Evolutionary conservation across 495 filamentous ascomycete species (phyloP).

Genomic region (Xylaria scruposa): DNA sequence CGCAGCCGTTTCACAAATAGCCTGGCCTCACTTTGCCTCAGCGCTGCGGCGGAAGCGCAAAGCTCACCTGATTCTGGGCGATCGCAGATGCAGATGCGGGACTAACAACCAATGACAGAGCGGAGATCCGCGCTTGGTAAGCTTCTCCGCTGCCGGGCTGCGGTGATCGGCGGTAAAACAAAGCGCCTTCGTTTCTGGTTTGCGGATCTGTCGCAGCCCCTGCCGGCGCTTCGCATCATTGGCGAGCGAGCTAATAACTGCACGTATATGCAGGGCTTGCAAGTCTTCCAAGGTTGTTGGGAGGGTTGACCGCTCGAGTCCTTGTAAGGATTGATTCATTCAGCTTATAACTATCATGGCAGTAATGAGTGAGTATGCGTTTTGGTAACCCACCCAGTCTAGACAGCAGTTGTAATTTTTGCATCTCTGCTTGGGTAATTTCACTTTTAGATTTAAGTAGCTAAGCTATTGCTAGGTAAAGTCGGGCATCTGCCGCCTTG

Average conservation of each 20-base stretch:
- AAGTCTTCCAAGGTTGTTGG: neutral
- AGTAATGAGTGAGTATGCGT: neutral
- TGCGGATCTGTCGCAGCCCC: slow-evolving; percentile 37
- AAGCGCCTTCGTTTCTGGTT: slow-evolving; percentile 34
- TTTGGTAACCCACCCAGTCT: neutral
- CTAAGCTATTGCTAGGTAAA: neutral
- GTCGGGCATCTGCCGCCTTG: neutral
- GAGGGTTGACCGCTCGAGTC: neutral
- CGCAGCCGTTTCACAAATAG: slow-evolving; percentile 26
- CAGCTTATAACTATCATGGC: neutral
- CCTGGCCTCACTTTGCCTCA: slow-evolving; percentile 27
- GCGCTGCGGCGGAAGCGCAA: slow-evolving; percentile 17
- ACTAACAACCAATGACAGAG: slow-evolving; percentile 8
- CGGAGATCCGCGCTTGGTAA: slow-evolving; percentile 13
- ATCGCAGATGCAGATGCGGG: slow-evolving; percentile 23
- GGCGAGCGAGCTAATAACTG: neutral
- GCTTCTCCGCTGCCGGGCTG: slow-evolving; percentile 7
- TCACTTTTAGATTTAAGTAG: neutral
- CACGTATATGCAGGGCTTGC: neutral
- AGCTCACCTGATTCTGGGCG: slow-evolving; percentile 26
- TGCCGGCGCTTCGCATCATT: slow-evolving; percentile 19
- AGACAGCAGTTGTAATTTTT: neutral
- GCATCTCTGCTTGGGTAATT: neutral
- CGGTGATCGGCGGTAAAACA: slow-evolving; percentile 29
- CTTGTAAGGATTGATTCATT: neutral